Base-by-base conservation (phyloP, 75 land plant genomes). In the Larix kaempferi region DNA sequence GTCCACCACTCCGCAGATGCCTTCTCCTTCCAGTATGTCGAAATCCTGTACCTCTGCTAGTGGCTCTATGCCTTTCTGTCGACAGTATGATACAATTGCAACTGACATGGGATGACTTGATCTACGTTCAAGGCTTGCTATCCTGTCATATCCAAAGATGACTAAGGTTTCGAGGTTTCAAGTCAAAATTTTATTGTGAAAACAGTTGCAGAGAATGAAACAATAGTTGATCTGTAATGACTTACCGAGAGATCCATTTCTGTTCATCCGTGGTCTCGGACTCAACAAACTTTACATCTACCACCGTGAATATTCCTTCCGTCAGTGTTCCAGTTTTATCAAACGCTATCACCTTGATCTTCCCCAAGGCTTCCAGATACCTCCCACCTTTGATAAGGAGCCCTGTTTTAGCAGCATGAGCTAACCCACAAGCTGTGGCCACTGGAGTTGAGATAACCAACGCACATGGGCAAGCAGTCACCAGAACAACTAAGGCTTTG, bases 281-380 rank as follows among this genome's bases (percentile, higher is more conserved):
- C 7, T 73, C 75, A 41, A 73, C 67, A 23, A 82, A 54, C 57
- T 55, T 22, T 26, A 94, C 78, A 39, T 92, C 88, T 2, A 84
- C 76, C 21, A 96, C 88, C 0, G 81, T 44, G 74, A 96, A 96
- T 55, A 86, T 89, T 8, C 98, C 99, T 66, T 84, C 88, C 3
- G 99, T 92, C 26, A 96, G 82, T 3, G 99, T 96, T 11, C 99
- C 99, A 0, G 98, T 94, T 79, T 96, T 96, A 71, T 96, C 99
- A 62, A 96, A 86, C 7, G 99, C 99, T 72, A 91, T 72, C 1
- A 84, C 84, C 80, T 88, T 96, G 1, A 90, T 73, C 41, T 82
- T 86, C 0, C 91, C 88, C 59, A 96, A 80, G 52, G 71, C 66
- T 84, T 96, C 99, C 72, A 96, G 87, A 74, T 88, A 85, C 66